These are phyloP conservation scores for Dendrobium officinale DNA, from an alignment of 106 monocot species.

Conservation along the genomic window DNA sequence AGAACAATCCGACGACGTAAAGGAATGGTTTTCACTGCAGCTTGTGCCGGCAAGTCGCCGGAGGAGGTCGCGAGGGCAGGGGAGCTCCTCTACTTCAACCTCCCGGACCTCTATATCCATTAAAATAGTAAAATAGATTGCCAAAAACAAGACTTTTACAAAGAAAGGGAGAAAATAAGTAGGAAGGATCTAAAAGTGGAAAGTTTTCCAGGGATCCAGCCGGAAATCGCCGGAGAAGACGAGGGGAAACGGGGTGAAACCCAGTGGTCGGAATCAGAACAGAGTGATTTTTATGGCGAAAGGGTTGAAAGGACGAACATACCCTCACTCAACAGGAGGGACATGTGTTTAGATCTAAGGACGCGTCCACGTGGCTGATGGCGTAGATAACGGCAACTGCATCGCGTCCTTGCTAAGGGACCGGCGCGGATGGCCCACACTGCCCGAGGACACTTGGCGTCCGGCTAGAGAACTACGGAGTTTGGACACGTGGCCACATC, in stretches of 20 bases:
- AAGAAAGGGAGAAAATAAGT: neutral
- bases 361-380: neutral
- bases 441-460: neutral
- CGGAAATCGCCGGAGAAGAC: constrained; percentile 4
- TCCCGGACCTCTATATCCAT: constrained; percentile 10
- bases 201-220: neutral
- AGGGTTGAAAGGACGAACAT: neutral
- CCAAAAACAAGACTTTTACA: neutral
- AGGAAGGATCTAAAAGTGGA: neutral
- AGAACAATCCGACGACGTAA: neutral
- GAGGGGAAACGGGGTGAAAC: neutral
- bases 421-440: neutral
- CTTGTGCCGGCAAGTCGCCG: constrained; percentile 12
- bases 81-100: constrained; percentile 15
- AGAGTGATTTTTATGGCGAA: neutral
- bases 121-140: neutral
- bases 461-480: neutral
- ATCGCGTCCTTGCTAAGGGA: neutral
- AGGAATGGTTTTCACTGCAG: neutral
- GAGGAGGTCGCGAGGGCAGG: constrained; percentile 34
- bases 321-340: neutral
- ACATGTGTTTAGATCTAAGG: neutral
- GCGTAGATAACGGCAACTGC: neutral
- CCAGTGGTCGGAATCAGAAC: neutral
- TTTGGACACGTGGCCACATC: neutral